These are phyloP conservation scores for Zasmidium angulare DNA, from an alignment of 2,329 filamentous ascomycete species.

Conservation along the genomic window DNA sequence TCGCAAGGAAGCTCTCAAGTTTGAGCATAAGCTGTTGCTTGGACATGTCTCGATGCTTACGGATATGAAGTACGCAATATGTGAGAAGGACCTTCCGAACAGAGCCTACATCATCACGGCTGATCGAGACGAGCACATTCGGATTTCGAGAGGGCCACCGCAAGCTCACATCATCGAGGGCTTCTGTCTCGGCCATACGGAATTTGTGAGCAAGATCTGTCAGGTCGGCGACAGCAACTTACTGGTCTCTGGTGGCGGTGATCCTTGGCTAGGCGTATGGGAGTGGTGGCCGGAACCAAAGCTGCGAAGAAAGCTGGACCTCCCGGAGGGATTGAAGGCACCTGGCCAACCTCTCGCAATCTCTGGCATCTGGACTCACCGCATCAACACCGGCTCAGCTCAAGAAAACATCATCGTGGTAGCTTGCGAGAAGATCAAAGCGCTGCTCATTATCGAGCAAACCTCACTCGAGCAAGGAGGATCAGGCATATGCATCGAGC, in stretches of 20 bases:
- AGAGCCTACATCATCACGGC: slow-evolving; percentile 64
- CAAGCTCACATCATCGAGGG: slow-evolving; percentile 86
- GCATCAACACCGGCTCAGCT: slow-evolving; percentile 8
- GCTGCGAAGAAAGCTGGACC: slow-evolving; percentile 55
- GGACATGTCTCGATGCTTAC: slow-evolving; percentile 97
- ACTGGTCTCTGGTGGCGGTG: slow-evolving; percentile 84
- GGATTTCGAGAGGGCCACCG: slow-evolving; percentile 75
- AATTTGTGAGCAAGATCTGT: slow-evolving; percentile 78
- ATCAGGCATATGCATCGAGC: not conserved
- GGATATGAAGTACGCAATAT: slow-evolving; percentile 60
- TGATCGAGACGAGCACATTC: slow-evolving; percentile 80
- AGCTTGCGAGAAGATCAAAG: slow-evolving; percentile 52
- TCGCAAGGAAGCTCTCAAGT: slow-evolving; percentile 50
- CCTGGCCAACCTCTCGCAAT: slow-evolving; percentile 40
- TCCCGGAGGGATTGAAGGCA: slow-evolving; percentile 34
- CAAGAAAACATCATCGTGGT: slow-evolving; percentile 34
- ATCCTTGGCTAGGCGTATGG: slow-evolving; percentile 77
- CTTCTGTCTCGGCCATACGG: slow-evolving; percentile 83
- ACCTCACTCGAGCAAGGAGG: not conserved
- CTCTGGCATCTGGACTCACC: slow-evolving; percentile 50
- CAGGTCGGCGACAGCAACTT: slow-evolving; percentile 59
- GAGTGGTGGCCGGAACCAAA: slow-evolving; percentile 74
- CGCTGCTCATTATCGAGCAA: slow-evolving; percentile 55
- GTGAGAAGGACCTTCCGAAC: slow-evolving; percentile 44
- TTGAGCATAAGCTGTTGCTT: slow-evolving; percentile 76